Evolutionary conservation across 495 filamentous ascomycete genomes (phyloP), one percentile per base, ranked within the genome.

Genomic region (Hypomontagnella submonticulosa): DNA sequence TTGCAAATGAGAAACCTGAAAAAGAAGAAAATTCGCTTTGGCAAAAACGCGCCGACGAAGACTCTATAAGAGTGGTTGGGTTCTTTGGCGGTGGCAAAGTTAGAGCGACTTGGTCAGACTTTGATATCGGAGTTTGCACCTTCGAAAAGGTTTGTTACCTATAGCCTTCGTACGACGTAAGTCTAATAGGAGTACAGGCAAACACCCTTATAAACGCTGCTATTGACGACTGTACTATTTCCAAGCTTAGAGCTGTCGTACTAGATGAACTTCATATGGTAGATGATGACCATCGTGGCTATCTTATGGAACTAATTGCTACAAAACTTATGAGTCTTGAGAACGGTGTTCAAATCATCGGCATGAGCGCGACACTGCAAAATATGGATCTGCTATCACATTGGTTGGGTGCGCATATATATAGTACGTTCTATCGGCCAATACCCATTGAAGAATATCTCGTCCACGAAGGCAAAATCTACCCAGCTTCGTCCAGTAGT

Each of bases 201-300:
- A 95, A 93, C 63, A 81, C 86, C n/a, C 79, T 95, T 57, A 81
- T 93, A 41, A 95, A 95, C 54, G 74, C 81, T 19, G 87, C 90
- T 11, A 90, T 93, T 67, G 89, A 89, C 62, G 88, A 93, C 57
- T 87, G 85, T 69, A 85, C 80, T 11, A 85, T 92, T 61, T 78
- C 84, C 9, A 81, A 87, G 10, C 74, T 93, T 44, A 86, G 84
- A 20, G 77, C 87, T 16, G 87, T 93, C 27, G 90, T 93, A 7
- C 76, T 95, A 12, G 91, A 93, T 70, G 91, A 93, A 70, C 75
- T 92, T 3, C 91, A 95, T 64, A 92, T 95, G 90, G 78, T 95
- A 13, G 87, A 90, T 58, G 91, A 93, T 71, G 87, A 89, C 34
- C 83, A 86, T 67, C 86, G 91, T n/a, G 91, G 91, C 4, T 93